Evolutionary conservation across 2,329 filamentous ascomycete species (phyloP).

Genomic region (Aaosphaeria arxii): DNA sequence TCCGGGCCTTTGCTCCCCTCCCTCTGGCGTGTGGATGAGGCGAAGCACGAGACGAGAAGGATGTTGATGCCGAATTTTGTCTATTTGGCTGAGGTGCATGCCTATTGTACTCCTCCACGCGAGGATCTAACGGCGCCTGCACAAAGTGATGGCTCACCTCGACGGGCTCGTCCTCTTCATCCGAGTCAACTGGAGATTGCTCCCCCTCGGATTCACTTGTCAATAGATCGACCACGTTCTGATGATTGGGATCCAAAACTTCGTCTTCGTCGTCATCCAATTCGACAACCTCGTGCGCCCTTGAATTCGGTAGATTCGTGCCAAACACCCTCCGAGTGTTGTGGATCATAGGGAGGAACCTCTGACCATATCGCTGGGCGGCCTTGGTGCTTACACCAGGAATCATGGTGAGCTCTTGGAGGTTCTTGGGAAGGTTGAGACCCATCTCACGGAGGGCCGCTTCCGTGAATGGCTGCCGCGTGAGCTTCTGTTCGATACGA

Average conservation of each 20-base stretch:
- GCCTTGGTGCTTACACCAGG: slow-evolving; percentile 61
- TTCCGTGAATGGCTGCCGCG: slow-evolving; percentile 64
- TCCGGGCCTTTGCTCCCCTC: background rate
- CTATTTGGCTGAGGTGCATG: slow-evolving; percentile 18
- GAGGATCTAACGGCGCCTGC: slow-evolving; percentile 15
- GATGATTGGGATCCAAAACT: slow-evolving; percentile 49
- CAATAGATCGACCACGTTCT: slow-evolving; percentile 44
- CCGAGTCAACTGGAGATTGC: slow-evolving; percentile 4
- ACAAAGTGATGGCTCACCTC: slow-evolving; percentile 30
- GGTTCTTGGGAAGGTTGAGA: slow-evolving; percentile 61
- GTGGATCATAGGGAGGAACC: slow-evolving; percentile 58
- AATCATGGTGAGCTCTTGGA: slow-evolving; percentile 62
- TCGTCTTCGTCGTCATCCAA: slow-evolving; percentile 40
- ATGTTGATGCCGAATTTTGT: background rate
- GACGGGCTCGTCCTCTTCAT: slow-evolving; percentile 10
- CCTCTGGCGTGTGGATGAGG: background rate
- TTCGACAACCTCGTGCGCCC: slow-evolving; percentile 22
- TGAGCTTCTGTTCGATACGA: slow-evolving; percentile 57
- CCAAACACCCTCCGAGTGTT: slow-evolving; percentile 26
- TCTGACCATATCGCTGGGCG: slow-evolving; percentile 59
- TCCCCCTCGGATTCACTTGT: slow-evolving; percentile 25
- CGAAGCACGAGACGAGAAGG: background rate
- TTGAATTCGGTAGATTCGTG: slow-evolving; percentile 7
- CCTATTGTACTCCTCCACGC: slow-evolving; percentile 29
- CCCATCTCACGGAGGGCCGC: slow-evolving; percentile 70